Evolutionary conservation across 352 stramenopile genomes (phyloP).

Genomic region (Globisporangium megalacanthum): DNA sequence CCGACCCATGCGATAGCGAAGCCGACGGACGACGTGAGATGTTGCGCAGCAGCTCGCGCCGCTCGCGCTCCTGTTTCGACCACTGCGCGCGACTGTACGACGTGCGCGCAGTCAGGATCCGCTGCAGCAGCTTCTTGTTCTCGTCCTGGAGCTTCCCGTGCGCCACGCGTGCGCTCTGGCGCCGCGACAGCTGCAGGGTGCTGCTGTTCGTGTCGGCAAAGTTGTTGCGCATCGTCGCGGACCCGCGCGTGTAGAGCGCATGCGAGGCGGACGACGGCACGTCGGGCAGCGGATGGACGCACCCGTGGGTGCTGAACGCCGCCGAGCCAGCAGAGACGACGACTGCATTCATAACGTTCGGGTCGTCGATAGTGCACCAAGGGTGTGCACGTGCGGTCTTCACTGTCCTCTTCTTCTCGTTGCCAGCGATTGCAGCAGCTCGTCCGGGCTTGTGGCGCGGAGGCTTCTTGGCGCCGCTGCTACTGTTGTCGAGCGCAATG

Average conservation of each 20-base stretch:
- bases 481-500: slow-evolving; percentile 34
- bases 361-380: too few relatives aligned
- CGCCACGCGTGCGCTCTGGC: slow-evolving; percentile 18
- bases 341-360: slow-evolving; percentile 15
- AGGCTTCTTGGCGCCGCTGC: not conserved
- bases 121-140: slow-evolving; percentile 44
- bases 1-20: not conserved
- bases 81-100: slow-evolving; percentile 34
- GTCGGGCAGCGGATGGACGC: slow-evolving; percentile 11
- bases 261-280: slow-evolving; percentile 33
- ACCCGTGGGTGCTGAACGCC: not conserved
- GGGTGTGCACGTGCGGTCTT: too few relatives aligned
- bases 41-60: slow-evolving; percentile 29
- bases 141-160: slow-evolving; percentile 40
- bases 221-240: slow-evolving; percentile 44
- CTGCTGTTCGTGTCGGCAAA: slow-evolving; percentile 37
- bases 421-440: not conserved
- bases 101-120: slow-evolving; percentile 38
- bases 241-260: slow-evolving; percentile 33
- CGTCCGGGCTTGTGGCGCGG: not conserved
- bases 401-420: not conserved
- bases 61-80: slow-evolving; percentile 33
- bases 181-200: slow-evolving; percentile 15
- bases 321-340: slow-evolving; percentile 6
- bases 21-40: slow-evolving; percentile 29